Evolutionary conservation across 768 basidiomycete species (phyloP).

Genomic region (Mycena epipterygia): DNA sequence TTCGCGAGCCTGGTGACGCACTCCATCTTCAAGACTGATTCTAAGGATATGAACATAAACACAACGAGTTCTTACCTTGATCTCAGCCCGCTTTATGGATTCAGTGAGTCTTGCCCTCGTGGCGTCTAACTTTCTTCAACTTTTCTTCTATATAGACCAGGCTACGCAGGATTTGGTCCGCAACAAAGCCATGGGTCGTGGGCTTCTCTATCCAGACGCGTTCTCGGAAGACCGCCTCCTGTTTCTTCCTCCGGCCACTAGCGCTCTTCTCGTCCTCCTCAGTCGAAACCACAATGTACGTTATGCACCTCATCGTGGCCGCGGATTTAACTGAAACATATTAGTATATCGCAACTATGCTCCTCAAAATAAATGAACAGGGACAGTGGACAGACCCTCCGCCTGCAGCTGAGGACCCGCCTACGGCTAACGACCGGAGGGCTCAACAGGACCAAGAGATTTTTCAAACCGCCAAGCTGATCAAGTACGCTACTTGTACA

Average conservation of each 20-base stretch:
- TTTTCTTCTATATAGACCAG: conserved; percentile 42
- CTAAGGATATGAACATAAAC: too few species aligned
- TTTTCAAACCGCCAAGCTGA: too few species aligned
- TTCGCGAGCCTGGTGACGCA: conserved; percentile 77
- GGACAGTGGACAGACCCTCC: too few species aligned
- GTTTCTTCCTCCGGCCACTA: conserved; percentile 66
- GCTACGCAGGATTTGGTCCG: conserved; percentile 57
- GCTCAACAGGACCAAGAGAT: too few species aligned
- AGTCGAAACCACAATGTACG: conserved; percentile 71
- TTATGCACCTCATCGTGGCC: background rate
- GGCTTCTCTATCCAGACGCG: conserved; percentile 56
- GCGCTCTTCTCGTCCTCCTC: conserved; percentile 68
- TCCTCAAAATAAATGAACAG: too few species aligned
- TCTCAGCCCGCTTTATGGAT: too few species aligned
- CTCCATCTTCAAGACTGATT: too few species aligned
- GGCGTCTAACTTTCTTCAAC: background rate
- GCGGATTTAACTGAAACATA: background rate
- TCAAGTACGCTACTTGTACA: too few species aligned
- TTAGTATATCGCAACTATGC: conserved; percentile 64
- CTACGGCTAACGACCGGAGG: too few species aligned
- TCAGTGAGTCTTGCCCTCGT: too few species aligned
- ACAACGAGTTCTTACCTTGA: too few species aligned
- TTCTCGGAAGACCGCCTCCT: conserved; percentile 47
- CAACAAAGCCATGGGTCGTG: conserved; percentile 60
- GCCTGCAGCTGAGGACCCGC: too few species aligned